phyloP scores from a whole-genome alignment of 1,284 basidiomycete species.

The Ganoderma resinaceum region DNA sequence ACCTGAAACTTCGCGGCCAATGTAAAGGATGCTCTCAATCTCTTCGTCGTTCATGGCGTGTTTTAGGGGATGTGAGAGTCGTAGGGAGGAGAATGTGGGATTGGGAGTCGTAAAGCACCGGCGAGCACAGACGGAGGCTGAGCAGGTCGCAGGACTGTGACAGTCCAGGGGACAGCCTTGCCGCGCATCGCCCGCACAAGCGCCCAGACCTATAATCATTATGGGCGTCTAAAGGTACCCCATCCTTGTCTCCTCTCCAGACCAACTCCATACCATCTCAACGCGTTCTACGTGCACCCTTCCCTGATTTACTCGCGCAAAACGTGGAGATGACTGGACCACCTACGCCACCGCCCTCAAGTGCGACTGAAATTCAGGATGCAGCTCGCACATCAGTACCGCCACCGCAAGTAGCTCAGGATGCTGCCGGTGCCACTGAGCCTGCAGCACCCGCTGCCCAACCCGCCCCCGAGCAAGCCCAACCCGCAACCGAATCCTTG shows the following conservation, averaged over 20 bases:
- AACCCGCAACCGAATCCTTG: constrained; percentile 19
- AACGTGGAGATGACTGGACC: constrained; percentile 51
- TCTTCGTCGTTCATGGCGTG: constrained; percentile 69
- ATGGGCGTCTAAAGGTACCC: constrained; percentile 25
- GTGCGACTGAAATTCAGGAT: constrained; percentile 61
- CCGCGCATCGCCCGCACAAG: constrained; percentile 8
- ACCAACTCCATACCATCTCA: no score
- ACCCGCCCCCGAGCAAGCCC: constrained; percentile 23
- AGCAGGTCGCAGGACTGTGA: no score
- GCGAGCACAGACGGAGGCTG: constrained; percentile 3
- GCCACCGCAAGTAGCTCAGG: constrained; percentile 23
- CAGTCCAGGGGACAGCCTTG: constrained; percentile 27
- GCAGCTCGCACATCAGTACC: constrained; percentile 32
- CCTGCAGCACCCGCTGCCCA: constrained; percentile 34
- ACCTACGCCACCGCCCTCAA: constrained; percentile 65
- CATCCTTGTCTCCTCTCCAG: constrained; percentile 12
- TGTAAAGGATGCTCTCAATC: constrained; percentile 86
- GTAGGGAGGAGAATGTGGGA: not conserved
- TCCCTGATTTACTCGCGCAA: not conserved
- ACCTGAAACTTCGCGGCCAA: constrained; percentile 88
- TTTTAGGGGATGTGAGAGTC: constrained; percentile 11
- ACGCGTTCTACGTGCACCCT: not conserved
- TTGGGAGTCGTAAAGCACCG: no score
- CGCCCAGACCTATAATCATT: constrained; percentile 11
- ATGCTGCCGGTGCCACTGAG: constrained; percentile 13